Base-by-base conservation (phyloP, 2,329 filamentous ascomycete genomes). In the Beauveria rudraprayagi region DNA sequence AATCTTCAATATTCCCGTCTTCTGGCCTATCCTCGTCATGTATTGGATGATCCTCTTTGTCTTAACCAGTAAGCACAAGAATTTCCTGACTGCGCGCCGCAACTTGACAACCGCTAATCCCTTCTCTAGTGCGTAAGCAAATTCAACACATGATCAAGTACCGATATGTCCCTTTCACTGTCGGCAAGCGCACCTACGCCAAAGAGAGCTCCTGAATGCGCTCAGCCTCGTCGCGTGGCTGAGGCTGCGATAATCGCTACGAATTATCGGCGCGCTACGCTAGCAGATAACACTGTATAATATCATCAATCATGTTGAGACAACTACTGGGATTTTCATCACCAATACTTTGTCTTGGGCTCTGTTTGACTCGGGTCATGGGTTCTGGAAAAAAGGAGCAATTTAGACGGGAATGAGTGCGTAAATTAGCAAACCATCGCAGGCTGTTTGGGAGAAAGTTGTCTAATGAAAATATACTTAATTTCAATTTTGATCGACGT, bases 131-230 rank as follows among this genome's bases (percentile, higher is more conserved):
- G 94, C 87, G 94, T 77, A 91, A 94, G 81, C 94, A 99, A 79
- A 99, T 99, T 69, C 94, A 99, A 80, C 94, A 97, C 79, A 99
- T 99, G 94, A 93, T 99, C 83, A 99, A 97, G 81, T 99, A 97
- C 81, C 91, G 93, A 78, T 99, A 96, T 73, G 92, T 96, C 34
- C 92, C 92, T 46, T 96, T 97, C 79, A 88, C 90, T 46, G 86
- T 96, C 66, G 92, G 92, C 76, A 97, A 97, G 84, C 82, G 90
- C 65, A 87, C 84, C 72, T 95, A 94, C 75, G 79, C 76, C 72
- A 88, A 86, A 78, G 83, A 79, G 76, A 86, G 78, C 77, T 76
- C 77, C 60, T 77, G 70, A 66, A 61, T 41, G 17, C 50, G 14
- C 48, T 22, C n/a, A 11, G 17, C 19, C 19, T 37, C 9, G 28